Percentiles rank a stretch among this genome's conserved stretches.
These are phyloP conservation scores for Tricholoma hemisulphureum DNA, from an alignment of 768 basidiomycete genomes.

Conservation along the genomic window DNA sequence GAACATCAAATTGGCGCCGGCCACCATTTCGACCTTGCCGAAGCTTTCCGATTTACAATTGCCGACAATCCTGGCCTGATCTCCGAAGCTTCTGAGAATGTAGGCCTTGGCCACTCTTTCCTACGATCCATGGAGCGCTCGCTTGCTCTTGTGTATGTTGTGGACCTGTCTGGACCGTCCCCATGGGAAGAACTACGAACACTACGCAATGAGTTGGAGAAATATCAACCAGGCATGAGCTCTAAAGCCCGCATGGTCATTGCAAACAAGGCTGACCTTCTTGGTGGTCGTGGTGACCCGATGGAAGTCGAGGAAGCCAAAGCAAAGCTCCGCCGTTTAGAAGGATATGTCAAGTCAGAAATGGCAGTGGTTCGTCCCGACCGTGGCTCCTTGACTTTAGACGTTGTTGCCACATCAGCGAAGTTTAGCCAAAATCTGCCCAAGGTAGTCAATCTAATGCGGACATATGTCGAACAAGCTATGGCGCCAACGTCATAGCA, in stretches of 20 bases:
- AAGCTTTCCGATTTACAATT: conserved; percentile 88
- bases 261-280: conserved; percentile 92
- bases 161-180: conserved; percentile 73
- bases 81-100: conserved; percentile 77
- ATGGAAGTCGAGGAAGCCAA: conserved; percentile 51
- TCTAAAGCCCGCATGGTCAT: conserved; percentile 76
- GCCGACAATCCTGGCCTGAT: conserved; percentile 97
- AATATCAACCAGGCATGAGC: conserved; percentile 78
- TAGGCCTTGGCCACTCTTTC: conserved; percentile 93
- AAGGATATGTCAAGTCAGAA: conserved; percentile 52
- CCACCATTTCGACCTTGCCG: conserved; percentile 57
- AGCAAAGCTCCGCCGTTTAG: conserved; percentile 54
- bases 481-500: conserved; percentile 14
- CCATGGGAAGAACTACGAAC: conserved; percentile 78
- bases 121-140: conserved; percentile 91
- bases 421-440: conserved; percentile 83
- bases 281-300: conserved; percentile 52
- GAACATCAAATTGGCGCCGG: conserved; percentile 27
- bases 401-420: conserved; percentile 81
- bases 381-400: conserved; percentile 37
- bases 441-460: conserved; percentile 66
- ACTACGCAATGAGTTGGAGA: conserved; percentile 80
- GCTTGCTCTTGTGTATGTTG: conserved; percentile 85
- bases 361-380: conserved; percentile 32
- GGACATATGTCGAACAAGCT: conserved; percentile 56